A percentile compares a stretch with the other conserved stretches of the same genome.
Evolutionary conservation across 352 stramenopile genomes (phyloP).

Genomic region (Globisporangium lucens): DNA sequence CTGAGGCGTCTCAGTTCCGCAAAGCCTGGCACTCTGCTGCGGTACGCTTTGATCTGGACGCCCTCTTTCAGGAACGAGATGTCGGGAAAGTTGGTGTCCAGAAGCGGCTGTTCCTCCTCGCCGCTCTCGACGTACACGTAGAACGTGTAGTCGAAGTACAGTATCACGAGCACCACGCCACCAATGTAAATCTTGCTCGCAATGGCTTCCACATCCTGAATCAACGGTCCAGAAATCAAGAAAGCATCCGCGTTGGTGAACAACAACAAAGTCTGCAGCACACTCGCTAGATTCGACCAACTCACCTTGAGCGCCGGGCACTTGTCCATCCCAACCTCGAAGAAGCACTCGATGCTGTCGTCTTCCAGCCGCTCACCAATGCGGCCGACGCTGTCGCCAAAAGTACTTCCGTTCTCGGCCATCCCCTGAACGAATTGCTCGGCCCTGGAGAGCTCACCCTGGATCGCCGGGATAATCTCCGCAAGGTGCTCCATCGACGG

Average conservation of each 20-base stretch:
- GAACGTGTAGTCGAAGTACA: slow-evolving; percentile 92
- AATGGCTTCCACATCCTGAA: slow-evolving; percentile 90
- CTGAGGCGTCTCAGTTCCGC: slow-evolving; percentile 64
- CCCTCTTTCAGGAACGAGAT: slow-evolving; percentile 88
- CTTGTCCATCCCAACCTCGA: slow-evolving; percentile 87
- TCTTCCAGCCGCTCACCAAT: slow-evolving; percentile 89
- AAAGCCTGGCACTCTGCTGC: slow-evolving; percentile 61
- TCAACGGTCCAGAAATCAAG: not conserved
- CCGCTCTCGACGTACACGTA: slow-evolving; percentile 90
- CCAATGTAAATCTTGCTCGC: slow-evolving; percentile 93
- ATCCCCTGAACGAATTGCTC: slow-evolving; percentile 84
- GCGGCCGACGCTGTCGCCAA: slow-evolving; percentile 34
- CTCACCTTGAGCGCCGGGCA: slow-evolving; percentile 54
- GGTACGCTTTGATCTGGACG: slow-evolving; percentile 84
- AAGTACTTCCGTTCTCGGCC: slow-evolving; percentile 15
- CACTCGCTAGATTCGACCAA: not conserved
- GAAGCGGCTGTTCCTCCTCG: slow-evolving; percentile 87
- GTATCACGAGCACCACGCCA: slow-evolving; percentile 88
- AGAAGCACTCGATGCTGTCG: slow-evolving; percentile 90
- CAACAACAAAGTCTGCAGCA: not conserved
- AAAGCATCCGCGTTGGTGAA: not conserved
- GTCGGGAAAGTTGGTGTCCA: slow-evolving; percentile 94
- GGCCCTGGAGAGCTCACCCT: slow-evolving; percentile 79
- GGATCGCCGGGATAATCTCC: slow-evolving; percentile 74
- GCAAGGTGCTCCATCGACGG: slow-evolving; percentile 86